These are phyloP conservation scores for Fusarium nanum DNA, from an alignment of 2,329 filamentous ascomycete species.

Conservation along the genomic window DNA sequence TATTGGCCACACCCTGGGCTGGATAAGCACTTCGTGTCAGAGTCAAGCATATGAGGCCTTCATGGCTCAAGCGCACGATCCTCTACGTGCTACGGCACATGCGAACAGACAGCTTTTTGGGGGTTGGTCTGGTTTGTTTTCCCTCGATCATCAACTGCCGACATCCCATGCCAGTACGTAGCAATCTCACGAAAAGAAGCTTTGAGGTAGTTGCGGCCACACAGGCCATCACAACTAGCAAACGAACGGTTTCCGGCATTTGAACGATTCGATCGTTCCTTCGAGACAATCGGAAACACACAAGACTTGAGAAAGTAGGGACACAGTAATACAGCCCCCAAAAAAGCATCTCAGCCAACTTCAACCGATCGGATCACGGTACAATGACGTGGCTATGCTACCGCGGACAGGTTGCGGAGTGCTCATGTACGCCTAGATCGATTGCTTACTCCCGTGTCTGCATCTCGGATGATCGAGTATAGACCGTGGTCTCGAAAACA, in stretches of 20 bases:
- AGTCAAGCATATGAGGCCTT: slow-evolving; percentile 20
- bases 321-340: slow-evolving; percentile 26
- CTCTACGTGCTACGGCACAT: background rate
- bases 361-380: slow-evolving; percentile 45
- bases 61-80: background rate
- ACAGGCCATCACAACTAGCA: slow-evolving; percentile 5
- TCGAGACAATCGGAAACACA: slow-evolving; percentile 10
- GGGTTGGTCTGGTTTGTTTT: background rate
- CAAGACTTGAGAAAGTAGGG: background rate
- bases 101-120: background rate
- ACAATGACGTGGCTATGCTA: slow-evolving; percentile 46
- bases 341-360: slow-evolving; percentile 23
- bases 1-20: slow-evolving; percentile 2
- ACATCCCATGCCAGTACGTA: slow-evolving; percentile 3
- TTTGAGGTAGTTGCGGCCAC: slow-evolving; percentile 12
- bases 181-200: slow-evolving; percentile 23
- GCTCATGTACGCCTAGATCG: slow-evolving; percentile 33
- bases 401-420: slow-evolving; percentile 9
- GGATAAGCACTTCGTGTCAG: slow-evolving; percentile 2
- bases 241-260: background rate
- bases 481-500: slow-evolving; percentile 33
- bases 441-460: slow-evolving; percentile 38
- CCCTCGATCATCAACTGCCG: slow-evolving; percentile 31
- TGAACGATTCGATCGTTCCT: background rate
- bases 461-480: slow-evolving; percentile 13